Base-by-base conservation (phyloP, 352 stramenopile species). In the Phytophthora nicotianae region DNA sequence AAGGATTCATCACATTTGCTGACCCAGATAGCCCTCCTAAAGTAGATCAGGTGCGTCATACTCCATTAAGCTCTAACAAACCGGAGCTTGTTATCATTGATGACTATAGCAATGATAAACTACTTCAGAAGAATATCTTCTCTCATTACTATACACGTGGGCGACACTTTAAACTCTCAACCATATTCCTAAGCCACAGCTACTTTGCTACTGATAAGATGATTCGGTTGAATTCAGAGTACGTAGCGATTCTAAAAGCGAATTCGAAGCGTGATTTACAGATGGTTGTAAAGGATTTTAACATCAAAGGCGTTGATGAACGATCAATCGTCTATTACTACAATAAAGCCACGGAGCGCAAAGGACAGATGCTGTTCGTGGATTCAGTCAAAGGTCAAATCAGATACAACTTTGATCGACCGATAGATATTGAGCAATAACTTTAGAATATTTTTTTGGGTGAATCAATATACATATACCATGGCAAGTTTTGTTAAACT, bases 351-450 rank as follows among this genome's bases (percentile, higher is more conserved):
- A 62, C 33, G 32, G 42, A 45, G n/a, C 17, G 24, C n/a, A 62
- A 55, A 46, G 54, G 54, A 9, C 54, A 62, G 43, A 49, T 53
- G 27, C 23, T 62, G 16, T 51, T 62, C n/a, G 46, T 62, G 13
- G 54, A 62, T 17, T 54, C 42, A 42, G 54, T 62, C 4, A 54
- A 62, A 33, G 32, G 35, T 29, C 26, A 62, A n/a, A 54, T 62
- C n/a, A n/a, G 54, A 5, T 53, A 61, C 9, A 53, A 61, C 10
- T 46, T 23, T 14, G 20, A 46, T n/a, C 16, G 11, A n/a, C 32
- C 32, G 9, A 38, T 38, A 3, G 32, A 16, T 38, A 38, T 38
- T 16, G 32, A 17, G 11, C 29, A 35, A 35, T 35, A 35, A 35
- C 13, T 35, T 35, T 13, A 13, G 8, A 35, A 35, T 35, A 35